These are phyloP conservation scores for Tolypocladium pustulatum DNA, from an alignment of 2,329 filamentous ascomycete species.

Conservation along the genomic window DNA sequence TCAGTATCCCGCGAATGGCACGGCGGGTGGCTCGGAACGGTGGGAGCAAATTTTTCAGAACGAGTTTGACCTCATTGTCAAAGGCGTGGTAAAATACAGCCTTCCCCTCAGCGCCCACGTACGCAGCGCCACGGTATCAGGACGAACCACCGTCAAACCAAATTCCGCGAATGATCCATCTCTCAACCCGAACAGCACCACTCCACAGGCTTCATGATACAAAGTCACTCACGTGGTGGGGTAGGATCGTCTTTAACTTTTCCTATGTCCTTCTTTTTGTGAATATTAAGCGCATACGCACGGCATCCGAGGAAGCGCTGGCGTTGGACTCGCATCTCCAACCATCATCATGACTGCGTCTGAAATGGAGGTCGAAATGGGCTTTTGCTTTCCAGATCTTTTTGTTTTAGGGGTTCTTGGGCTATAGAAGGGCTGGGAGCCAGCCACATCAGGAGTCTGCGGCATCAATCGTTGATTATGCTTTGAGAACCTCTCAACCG, in stretches of 20 bases:
- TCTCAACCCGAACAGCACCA: constrained; percentile 68
- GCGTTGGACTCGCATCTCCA: constrained; percentile 23
- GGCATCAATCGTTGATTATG: not conserved
- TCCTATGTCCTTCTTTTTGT: constrained; percentile 14
- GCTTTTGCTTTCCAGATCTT: constrained; percentile 11
- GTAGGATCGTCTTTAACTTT: not conserved
- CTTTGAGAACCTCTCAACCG: not conserved
- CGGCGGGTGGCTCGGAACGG: constrained; percentile 70
- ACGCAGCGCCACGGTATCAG: constrained; percentile 49
- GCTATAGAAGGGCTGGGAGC: constrained; percentile 13
- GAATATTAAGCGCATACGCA: constrained; percentile 25
- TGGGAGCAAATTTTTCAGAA: constrained; percentile 89
- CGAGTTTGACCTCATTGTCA: constrained; percentile 86
- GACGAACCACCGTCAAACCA: constrained; percentile 48
- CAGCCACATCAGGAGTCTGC: not conserved
- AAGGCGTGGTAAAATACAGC: constrained; percentile 79
- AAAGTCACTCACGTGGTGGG: not conserved
- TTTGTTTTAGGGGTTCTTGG: constrained; percentile 7
- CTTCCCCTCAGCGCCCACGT: constrained; percentile 51
- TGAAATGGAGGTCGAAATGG: constrained; percentile 13
- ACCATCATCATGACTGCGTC: constrained; percentile 16
- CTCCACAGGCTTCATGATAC: constrained; percentile 4
- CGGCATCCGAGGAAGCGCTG: constrained; percentile 20
- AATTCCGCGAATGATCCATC: constrained; percentile 52
- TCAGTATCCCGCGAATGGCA: constrained; percentile 75